Base-by-base conservation (phyloP, 1,284 basidiomycete species). In the Schizophyllum commune region DNA sequence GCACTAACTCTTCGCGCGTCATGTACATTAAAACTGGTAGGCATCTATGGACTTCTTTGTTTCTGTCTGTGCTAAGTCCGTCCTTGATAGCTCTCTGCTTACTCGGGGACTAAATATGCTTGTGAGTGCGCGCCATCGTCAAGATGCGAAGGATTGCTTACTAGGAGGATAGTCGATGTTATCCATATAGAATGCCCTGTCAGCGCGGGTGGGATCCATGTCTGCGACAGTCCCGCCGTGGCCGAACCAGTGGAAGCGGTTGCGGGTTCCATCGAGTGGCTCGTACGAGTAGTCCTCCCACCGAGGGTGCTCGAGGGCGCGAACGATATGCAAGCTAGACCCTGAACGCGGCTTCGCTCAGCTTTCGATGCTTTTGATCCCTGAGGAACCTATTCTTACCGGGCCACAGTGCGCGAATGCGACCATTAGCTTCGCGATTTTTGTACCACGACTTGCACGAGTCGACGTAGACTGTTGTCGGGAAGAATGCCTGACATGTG, bases 371-470 rank as follows among this genome's bases (percentile, higher is more conserved):
- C n/a, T n/a, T n/a, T n/a, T n/a, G n/a, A n/a, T n/a, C n/a, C n/a
- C n/a, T n/a, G n/a, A n/a, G n/a, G n/a, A n/a, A n/a, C n/a, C n/a
- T n/a, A n/a, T n/a, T n/a, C n/a, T n/a, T n/a, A n/a, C n/a, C n/a
- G n/a, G n/a, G n/a, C n/a, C n/a, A 88, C 2, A 88, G 71, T 0
- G 75, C 83, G 19, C 78, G 76, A 1, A 86, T 74, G 1, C 81
- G 76, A 2, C 86, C 85, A 61, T 85, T 81, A 65, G 79, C 78
- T 62, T 79, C 79, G 4, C 83, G 83, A 55, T 73, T 75, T 68
- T 88, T 88, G 67, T 88, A 88, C 86, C 86, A 89, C 2, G 83
- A 83, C 5, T 79, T 75, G 66, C 86, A 87, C 61, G 81, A 79
- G 60, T 80, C 78, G 39, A 77, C 77, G 67, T 79, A 87, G 1